Percentiles rank a stretch among this genome's conserved stretches.
Evolutionary conservation across 495 filamentous ascomycete genomes (phyloP).

Genomic region (Penicillium flavigenum): DNA sequence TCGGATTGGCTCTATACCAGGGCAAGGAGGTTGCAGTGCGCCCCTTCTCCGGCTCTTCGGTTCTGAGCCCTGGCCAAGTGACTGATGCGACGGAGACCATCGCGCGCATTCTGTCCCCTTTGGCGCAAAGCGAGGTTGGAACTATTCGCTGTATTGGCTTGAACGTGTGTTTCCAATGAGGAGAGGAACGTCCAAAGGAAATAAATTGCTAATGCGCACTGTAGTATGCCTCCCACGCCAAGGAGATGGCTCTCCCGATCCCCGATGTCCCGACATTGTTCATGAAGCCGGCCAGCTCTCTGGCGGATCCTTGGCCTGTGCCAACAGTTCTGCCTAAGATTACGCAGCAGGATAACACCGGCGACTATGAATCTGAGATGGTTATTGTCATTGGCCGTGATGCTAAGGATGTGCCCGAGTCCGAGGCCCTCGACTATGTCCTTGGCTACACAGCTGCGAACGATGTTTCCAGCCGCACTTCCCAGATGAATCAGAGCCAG

Average conservation of each 20-base stretch:
- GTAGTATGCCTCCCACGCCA: conserved; percentile 72
- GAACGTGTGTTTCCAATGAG: conserved; percentile 48
- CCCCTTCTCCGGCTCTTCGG: conserved; percentile 55
- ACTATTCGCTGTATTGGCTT: conserved; percentile 71
- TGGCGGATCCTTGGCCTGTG: conserved; percentile 66
- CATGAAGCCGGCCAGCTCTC: conserved; percentile 73
- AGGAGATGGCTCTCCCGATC: conserved; percentile 69
- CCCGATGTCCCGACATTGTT: conserved; percentile 76
- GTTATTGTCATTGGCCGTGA: conserved; percentile 72
- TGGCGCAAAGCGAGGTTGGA: conserved; percentile 46
- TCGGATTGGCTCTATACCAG: conserved; percentile 54
- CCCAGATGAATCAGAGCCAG: conserved; percentile 75
- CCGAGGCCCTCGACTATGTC: conserved; percentile 70
- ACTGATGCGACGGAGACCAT: conserved; percentile 52
- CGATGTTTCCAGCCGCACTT: conserved; percentile 77
- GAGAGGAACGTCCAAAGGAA: not conserved
- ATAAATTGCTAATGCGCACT: not conserved
- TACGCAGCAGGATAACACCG: conserved; percentile 51
- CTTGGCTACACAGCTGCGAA: conserved; percentile 80
- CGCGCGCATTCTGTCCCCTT: conserved; percentile 54
- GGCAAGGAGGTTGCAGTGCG: conserved; percentile 55
- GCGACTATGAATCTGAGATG: conserved; percentile 85
- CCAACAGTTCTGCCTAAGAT: conserved; percentile 63
- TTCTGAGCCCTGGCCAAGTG: conserved; percentile 50
- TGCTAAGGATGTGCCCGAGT: conserved; percentile 65